Conservation (phyloP, 1,284 basidiomycete genomes). For the Cutaneotrichosporon arboriforme region DNA sequence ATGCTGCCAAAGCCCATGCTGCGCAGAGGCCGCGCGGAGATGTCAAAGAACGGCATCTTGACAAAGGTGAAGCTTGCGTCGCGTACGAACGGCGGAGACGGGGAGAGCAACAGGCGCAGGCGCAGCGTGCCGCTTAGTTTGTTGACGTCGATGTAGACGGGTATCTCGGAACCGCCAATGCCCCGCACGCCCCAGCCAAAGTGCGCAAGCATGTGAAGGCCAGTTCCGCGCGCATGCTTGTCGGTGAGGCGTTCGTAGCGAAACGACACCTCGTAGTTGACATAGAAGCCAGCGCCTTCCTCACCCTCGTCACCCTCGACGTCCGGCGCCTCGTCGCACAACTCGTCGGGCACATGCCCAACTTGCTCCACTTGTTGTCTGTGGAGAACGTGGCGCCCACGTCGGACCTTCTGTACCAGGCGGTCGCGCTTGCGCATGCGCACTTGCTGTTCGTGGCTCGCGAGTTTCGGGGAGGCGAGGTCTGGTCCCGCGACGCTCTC, state of each 20-base stretch:
- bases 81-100: conserved; percentile 46
- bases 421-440: conserved; percentile 3
- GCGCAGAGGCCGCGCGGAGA: conserved; percentile 45
- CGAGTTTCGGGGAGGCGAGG: background rate
- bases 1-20: conserved; percentile 29
- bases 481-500: too few species aligned
- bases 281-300: conserved; percentile 38
- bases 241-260: conserved; percentile 31
- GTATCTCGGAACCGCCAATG: conserved; percentile 40
- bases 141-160: conserved; percentile 41
- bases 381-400: background rate
- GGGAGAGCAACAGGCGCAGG: conserved; percentile 41
- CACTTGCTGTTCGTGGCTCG: background rate
- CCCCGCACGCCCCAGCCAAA: conserved; percentile 47
- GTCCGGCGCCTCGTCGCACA: background rate
- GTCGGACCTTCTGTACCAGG: background rate
- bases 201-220: conserved; percentile 42
- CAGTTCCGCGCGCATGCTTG: conserved; percentile 33
- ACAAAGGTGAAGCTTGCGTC: conserved; percentile 44
- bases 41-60: conserved; percentile 45
- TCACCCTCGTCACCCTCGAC: conserved; percentile 15
- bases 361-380: background rate
- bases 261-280: conserved; percentile 47
- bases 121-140: conserved; percentile 33
- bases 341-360: background rate